Percentiles rank a stretch among this genome's conserved stretches.
Evolutionary conservation across 2,329 filamentous ascomycete species (phyloP).

Genomic region (Colletotrichum incanum): DNA sequence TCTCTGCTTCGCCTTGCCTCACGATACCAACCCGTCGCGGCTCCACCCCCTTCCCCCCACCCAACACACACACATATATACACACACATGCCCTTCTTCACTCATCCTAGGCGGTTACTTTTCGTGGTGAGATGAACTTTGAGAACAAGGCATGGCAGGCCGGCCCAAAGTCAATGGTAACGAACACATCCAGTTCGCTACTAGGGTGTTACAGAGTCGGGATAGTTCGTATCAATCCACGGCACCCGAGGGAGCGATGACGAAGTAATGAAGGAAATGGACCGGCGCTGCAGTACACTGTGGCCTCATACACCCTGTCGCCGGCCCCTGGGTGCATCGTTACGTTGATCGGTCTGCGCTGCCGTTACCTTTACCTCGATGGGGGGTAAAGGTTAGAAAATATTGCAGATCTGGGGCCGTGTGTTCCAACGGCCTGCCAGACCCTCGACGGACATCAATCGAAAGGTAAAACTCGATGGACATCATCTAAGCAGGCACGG

Average conservation of each 20-base stretch:
- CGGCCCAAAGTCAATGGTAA: conserved; percentile 35
- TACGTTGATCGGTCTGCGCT: neutral
- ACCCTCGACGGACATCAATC: conserved; percentile 2
- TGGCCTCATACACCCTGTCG: neutral
- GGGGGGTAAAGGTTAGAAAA: neutral
- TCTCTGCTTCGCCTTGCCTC: neutral
- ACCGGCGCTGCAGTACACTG: neutral
- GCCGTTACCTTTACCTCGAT: neutral
- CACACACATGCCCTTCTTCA: neutral
- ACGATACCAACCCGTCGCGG: neutral
- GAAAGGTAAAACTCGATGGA: neutral
- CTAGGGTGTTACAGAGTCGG: conserved; percentile 39
- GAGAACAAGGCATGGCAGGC: conserved; percentile 29
- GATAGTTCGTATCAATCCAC: conserved; percentile 35
- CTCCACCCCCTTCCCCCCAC: no score
- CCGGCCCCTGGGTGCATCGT: neutral
- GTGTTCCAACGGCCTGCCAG: conserved; percentile 35
- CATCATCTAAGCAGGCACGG: neutral
- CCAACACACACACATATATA: neutral
- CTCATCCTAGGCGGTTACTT: conserved; percentile 26
- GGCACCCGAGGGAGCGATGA: conserved; percentile 26
- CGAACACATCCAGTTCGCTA: conserved; percentile 40
- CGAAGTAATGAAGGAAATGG: neutral
- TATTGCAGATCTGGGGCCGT: conserved; percentile 31
- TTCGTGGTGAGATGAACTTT: conserved; percentile 38